Conservation (phyloP, 2,329 filamentous ascomycete species). For the Hypoxylon sp. region DNA sequence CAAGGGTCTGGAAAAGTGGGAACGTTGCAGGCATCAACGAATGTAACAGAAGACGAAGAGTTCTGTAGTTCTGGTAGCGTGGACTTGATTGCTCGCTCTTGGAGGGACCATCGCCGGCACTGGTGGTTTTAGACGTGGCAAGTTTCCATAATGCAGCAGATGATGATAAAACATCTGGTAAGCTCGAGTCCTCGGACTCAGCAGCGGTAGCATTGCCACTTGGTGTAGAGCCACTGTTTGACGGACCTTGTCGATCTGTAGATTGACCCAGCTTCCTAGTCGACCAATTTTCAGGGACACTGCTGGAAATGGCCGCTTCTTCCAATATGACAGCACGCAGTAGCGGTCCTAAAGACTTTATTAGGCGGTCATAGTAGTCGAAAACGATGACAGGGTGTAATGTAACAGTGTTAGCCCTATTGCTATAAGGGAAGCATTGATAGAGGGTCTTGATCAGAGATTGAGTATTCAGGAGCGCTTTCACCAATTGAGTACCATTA, state of each 20-base stretch:
- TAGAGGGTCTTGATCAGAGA: constrained; percentile 82
- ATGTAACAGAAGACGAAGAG: constrained; percentile 81
- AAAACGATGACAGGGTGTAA: constrained; percentile 86
- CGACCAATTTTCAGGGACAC: constrained; percentile 80
- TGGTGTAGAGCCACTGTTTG: constrained; percentile 25
- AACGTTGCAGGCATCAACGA: constrained; percentile 85
- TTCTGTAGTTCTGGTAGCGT: constrained; percentile 81
- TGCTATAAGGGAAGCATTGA: constrained; percentile 80
- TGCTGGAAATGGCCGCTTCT: constrained; percentile 80
- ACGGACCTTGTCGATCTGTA: constrained; percentile 38
- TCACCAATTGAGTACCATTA: constrained; percentile 82
- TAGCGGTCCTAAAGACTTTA: constrained; percentile 82
- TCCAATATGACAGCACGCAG: constrained; percentile 88
- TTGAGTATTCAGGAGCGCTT: constrained; percentile 83
- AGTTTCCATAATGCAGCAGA: constrained; percentile 49
- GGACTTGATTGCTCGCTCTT: constrained; percentile 54
- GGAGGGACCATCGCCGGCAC: constrained; percentile 36
- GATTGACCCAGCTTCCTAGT: constrained; percentile 51
- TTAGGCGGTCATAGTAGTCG: constrained; percentile 83
- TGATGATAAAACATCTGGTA: constrained; percentile 51
- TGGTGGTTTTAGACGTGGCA: constrained; percentile 40
- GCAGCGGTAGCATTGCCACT: constrained; percentile 28
- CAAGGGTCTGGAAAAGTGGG: constrained; percentile 87
- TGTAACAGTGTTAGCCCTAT: constrained; percentile 73
- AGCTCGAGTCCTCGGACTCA: constrained; percentile 51